Base-by-base conservation (phyloP, 1,284 basidiomycete genomes). In the Moesziomyces antarcticus region DNA sequence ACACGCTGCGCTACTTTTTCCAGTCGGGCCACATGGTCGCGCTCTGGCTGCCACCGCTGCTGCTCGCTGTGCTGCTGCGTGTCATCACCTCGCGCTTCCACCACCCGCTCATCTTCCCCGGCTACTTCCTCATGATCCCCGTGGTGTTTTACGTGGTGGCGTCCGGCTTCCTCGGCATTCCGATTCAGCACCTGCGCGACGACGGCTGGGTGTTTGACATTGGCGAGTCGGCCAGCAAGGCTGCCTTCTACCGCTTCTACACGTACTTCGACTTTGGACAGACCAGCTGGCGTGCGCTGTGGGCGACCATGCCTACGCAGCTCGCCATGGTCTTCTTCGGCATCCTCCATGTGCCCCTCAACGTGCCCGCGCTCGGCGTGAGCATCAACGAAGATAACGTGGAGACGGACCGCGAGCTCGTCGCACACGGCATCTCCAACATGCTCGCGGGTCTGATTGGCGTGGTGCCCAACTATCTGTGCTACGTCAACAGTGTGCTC, bases 391-490 rank as follows among this genome's bases (percentile, higher is more conserved):
- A 93, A 81, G 94, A 89, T 83, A 88, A 98, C 56, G 90, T 97
- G 60, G 91, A 97, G 77, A 95, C 95, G 2, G 92, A 99, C 82
- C 90, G 91, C 63, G 96, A 99, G 84, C 89, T 99, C 1, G 89
- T 97, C 43, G 94, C 90, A 1, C 96, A 99, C 82, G 96, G 96
- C 5, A 90, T 93, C 65, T 95, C 94, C 1, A 99, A 99, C 82
- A 73, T 97, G 5, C 85, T 92, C 0, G 89, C 94, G 1, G 95
- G 94, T 2, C 63, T 91, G 3, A 78, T 92, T 22, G 94, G 94
- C 3, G 91, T 91, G 5, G 93, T 93, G 18, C 85, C 85, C 8
- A 87, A 87, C 76, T 88, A 87, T 69, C 83, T 87, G 16, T 86
- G 85, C 73, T 84, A 84, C 49, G 82, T 84, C 56, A 84, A 84